Base-by-base conservation (phyloP, 371 early-diverging fungal genomes). In the Mucor velutinosus region DNA sequence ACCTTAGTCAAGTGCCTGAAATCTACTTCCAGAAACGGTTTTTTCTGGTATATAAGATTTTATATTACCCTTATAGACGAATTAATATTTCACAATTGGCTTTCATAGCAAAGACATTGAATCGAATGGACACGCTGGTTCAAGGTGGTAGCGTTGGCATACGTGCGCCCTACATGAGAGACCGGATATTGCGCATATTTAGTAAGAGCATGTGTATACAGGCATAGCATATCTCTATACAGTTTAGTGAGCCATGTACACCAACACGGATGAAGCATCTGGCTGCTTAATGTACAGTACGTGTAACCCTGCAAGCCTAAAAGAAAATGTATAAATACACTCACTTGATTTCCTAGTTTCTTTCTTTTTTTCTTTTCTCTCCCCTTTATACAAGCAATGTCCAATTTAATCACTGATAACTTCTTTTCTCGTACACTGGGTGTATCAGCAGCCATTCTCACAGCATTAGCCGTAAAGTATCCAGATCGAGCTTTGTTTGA, bases 401-500 rank as follows among this genome's bases (percentile, higher is more conserved):
- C 64, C 45, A 51, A 21, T 33, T 25, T 43, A 32, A 27, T 37
- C n/a, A 25, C 66, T 23, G 51, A 62, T 66, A 61, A 55, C 14
- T 21, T 30, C 2, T 41, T 60, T 29, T 8, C 39, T 60, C 60
- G 60, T n/a, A 49, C 53, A 17, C 19, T 72, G 27, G 72, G 69
- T 11, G 23, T 66, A 33, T 70, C 73, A n/a, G 45, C 59, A 51
- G 65, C 69, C 41, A 47, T 58, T 12, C 17, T 74, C 8, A 57
- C 62, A 19, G 65, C 61, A 19, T 43, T 74, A 4, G 71, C 74
- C 11, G 14, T 71, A 6, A 71, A 71, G 41, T 76, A 76, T 37
- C 65, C 65, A 33, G 76, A 78, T 43, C 73, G 78, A 45, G 71
- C 66, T 29, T 0, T 78, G 3, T 75, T 78, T 60, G 69, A 78